Conservation (phyloP, 108 stramenopile genomes). For the Pseudonitzschia multistriata region DNA sequence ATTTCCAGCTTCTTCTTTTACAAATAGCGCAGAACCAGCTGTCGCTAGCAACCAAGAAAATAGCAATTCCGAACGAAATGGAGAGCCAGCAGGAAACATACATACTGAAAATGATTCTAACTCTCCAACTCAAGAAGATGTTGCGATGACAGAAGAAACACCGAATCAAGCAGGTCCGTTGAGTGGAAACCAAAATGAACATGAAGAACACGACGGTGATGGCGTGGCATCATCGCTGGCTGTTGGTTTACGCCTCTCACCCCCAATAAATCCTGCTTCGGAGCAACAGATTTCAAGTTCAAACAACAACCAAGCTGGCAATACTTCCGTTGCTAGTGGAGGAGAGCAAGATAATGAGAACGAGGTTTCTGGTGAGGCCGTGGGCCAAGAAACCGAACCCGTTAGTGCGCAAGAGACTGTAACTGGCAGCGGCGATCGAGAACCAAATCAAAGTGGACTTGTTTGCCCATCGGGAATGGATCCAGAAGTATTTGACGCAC, state of each 20-base stretch:
- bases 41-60: not conserved
- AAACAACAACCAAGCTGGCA: slow-evolving; percentile 6
- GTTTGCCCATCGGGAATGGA: slow-evolving; percentile 90
- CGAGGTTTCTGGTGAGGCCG: not conserved
- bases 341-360: slow-evolving; percentile 14
- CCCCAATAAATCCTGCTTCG: slow-evolving; percentile 3
- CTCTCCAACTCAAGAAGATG: slow-evolving; percentile 2
- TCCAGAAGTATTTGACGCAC: slow-evolving; percentile 83
- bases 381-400: not conserved
- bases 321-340: not conserved
- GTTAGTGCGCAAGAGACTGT: not conserved
- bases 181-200: not conserved
- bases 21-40: not conserved
- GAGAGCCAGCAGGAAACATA: not conserved
- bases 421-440: slow-evolving; percentile 11
- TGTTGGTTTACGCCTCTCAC: slow-evolving; percentile 52
- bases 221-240: slow-evolving; percentile 54
- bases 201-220: slow-evolving; percentile 39
- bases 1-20: not conserved
- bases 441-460: slow-evolving; percentile 41
- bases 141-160: slow-evolving; percentile 2
- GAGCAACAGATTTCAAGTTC: slow-evolving; percentile 14
- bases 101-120: not conserved
- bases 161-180: slow-evolving; percentile 3
- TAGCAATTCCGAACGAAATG: not conserved